Base-by-base conservation (phyloP, 2,329 filamentous ascomycete species). In the Magnaporthales sp. region DNA sequence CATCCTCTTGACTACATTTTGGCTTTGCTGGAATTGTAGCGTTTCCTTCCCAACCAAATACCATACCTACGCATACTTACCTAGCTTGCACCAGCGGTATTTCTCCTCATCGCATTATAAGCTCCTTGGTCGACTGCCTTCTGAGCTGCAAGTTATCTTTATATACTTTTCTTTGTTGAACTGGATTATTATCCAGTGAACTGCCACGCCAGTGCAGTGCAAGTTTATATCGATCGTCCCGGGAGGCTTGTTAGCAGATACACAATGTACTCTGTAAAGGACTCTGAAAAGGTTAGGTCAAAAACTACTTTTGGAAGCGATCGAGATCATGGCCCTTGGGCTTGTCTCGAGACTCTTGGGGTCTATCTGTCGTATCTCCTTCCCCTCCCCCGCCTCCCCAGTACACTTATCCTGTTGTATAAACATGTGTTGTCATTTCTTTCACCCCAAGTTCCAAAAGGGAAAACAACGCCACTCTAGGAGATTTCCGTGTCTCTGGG, bases 131-230 rank as follows among this genome's bases (percentile, higher is more conserved):
- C 38, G 19, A 51, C 38, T n/a, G 19, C 38, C 19, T 51, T n/a
- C n/a, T 51, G 38, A 51, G 15, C 38, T 51, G 38, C 38, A 51
- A 51, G 38, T 51, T 19, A 51, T 51, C n/a, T 27, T 26, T 60
- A 27, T 60, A 26, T 60, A 27, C 15, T 29, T 19, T 27, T 60
- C 56, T 60, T 27, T 60, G 13, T 26, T 27, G 56, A 29, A 27
- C 56, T 26, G 27, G 24, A 60, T 26, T 13, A 27, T 13, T 7
- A n/a, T 26, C 56, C 22, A 26, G 54, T 58, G 54, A 58, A 24
- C 54, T 58, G 54, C n/a, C 54, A 58, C 54, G 54, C 54, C 54
- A 58, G 54, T 58, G 54, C 54, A 58, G 54, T 58, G 54, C 54
- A 15, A 58, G 24, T 58, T 26, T 58, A 10, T 24, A 24, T 26